These are phyloP conservation scores for Pseudogymnoascus pannorum DNA, from an alignment of 2,329 filamentous ascomycete genomes.

Conservation along the genomic window DNA sequence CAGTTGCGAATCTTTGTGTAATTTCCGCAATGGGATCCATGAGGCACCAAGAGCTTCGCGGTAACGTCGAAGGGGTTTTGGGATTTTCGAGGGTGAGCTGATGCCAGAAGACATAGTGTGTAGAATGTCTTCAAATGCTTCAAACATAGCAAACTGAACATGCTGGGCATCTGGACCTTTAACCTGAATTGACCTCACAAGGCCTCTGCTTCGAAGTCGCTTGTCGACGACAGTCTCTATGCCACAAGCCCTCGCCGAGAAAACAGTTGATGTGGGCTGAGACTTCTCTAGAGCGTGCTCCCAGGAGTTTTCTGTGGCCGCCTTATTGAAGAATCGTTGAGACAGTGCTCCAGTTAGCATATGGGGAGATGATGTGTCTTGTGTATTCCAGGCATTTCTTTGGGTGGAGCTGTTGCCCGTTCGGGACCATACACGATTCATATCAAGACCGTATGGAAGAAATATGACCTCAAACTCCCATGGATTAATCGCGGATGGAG, in stretches of 20 bases:
- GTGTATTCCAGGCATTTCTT: conserved; percentile 20
- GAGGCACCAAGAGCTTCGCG: conserved; percentile 51
- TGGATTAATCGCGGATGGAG: conserved; percentile 55
- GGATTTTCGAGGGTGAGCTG: conserved; percentile 14
- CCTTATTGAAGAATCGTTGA: background rate
- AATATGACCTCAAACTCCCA: conserved; percentile 74
- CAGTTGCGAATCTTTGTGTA: conserved; percentile 65
- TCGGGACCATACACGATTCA: conserved; percentile 45
- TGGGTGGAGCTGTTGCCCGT: background rate
- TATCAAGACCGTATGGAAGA: conserved; percentile 56
- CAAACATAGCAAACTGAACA: conserved; percentile 55
- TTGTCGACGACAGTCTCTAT: conserved; percentile 56
- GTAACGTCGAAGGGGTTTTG: conserved; percentile 20
- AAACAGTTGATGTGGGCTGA: conserved; percentile 23
- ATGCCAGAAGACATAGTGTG: conserved; percentile 30
- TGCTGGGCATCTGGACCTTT: conserved; percentile 58
- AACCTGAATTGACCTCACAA: conserved; percentile 58
- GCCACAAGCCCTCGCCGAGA: conserved; percentile 62
- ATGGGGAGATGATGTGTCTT: conserved; percentile 25
- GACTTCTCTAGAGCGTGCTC: conserved; percentile 34
- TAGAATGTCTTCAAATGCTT: conserved; percentile 53
- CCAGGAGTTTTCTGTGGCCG: background rate
- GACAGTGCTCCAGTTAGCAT: conserved; percentile 18
- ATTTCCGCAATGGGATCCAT: conserved; percentile 70
- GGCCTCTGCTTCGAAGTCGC: conserved; percentile 66